These are phyloP conservation scores for Bruguiera sexangula DNA, from an alignment of 345 rosid species.

Conservation along the genomic window DNA sequence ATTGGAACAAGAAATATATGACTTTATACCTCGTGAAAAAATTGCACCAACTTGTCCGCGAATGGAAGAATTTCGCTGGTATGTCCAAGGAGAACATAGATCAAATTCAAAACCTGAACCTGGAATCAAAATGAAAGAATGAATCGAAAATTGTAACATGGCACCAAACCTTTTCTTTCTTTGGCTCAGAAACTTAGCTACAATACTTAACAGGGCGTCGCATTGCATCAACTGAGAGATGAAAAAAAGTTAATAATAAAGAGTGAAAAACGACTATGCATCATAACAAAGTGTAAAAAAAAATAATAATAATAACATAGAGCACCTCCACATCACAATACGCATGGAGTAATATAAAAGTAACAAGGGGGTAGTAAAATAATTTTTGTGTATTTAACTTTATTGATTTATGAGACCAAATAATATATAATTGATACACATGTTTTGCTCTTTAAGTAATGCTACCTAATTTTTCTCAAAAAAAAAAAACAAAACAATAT, in stretches of 20 bases:
- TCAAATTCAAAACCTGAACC: conserved; percentile 94
- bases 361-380: too few relatives aligned
- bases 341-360: too few relatives aligned
- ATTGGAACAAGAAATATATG: neutral
- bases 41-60: conserved; percentile 67
- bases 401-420: too few relatives aligned
- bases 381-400: too few relatives aligned
- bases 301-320: too few relatives aligned
- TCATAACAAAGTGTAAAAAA: neutral
- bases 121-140: conserved; percentile 35
- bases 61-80: conserved; percentile 71
- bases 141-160: neutral
- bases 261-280: neutral
- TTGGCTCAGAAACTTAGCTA: neutral
- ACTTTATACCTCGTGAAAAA: conserved; percentile 68
- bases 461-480: too few relatives aligned
- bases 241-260: neutral
- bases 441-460: too few relatives aligned
- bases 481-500: too few relatives aligned
- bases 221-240: neutral
- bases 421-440: too few relatives aligned
- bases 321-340: too few relatives aligned
- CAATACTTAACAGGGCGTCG: neutral
- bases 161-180: neutral
- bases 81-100: conserved; percentile 76